A percentile compares a stretch with the other conserved stretches of the same genome.
Evolutionary conservation across 768 basidiomycete genomes (phyloP).

Genomic region (Lactarius hengduanensis): DNA sequence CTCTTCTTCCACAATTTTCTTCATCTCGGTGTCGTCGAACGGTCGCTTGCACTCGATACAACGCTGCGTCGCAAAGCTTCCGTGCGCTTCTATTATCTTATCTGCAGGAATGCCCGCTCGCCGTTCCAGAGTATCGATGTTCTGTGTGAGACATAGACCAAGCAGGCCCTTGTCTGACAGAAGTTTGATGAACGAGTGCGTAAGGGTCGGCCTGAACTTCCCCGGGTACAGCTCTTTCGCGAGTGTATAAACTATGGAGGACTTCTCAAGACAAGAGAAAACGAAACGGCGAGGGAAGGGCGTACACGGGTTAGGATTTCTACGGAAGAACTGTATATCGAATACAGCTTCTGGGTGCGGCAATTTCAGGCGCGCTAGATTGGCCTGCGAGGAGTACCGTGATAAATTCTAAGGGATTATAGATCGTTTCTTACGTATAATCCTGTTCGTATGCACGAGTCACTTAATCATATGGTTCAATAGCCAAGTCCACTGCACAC

Average conservation of each 20-base stretch:
- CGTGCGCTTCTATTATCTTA: constrained; percentile 92
- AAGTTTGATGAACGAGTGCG: constrained; percentile 88
- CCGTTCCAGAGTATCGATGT: constrained; percentile 90
- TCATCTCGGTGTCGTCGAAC: constrained; percentile 69
- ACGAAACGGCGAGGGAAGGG: background rate
- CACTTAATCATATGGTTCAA: background rate
- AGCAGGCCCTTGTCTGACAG: constrained; percentile 69
- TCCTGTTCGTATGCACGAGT: constrained; percentile 36
- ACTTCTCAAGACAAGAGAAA: background rate
- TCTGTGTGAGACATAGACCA: constrained; percentile 82
- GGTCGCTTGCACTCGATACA: constrained; percentile 71
- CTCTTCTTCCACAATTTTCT: constrained; percentile 55
- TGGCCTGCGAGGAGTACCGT: constrained; percentile 48
- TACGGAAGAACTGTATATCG: constrained; percentile 81
- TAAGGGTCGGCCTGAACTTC: constrained; percentile 79
- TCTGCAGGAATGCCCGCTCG: constrained; percentile 71
- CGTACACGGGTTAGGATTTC: constrained; percentile 78
- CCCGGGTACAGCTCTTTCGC: constrained; percentile 94
- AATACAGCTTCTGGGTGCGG: constrained; percentile 97
- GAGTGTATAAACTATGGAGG: constrained; percentile 72
- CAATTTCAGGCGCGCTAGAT: constrained; percentile 70
- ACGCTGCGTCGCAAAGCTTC: constrained; percentile 84
- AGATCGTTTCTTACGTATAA: constrained; percentile 46
- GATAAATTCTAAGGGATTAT: background rate
- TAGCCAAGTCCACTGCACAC: constrained; percentile 28